These are phyloP conservation scores for Nicotiana noctiflora DNA, from an alignment of 257 asterid species.

Conservation along the genomic window DNA sequence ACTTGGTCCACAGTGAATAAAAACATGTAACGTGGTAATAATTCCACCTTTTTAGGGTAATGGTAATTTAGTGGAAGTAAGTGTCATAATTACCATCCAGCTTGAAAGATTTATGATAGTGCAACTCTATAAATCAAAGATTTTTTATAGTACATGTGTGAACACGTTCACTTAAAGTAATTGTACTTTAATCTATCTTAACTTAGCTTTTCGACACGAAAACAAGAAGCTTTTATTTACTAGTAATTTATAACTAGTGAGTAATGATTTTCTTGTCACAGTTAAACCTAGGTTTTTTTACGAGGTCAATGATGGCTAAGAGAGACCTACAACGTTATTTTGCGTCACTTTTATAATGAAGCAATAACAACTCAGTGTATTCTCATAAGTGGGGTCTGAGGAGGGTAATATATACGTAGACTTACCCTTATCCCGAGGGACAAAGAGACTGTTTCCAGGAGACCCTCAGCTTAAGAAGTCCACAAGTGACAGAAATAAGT, in stretches of 20 bases:
- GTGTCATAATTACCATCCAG: background rate
- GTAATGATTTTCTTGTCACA: background rate
- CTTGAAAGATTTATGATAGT: background rate
- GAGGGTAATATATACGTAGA: no score
- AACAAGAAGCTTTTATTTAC: background rate
- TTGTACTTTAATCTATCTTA: background rate
- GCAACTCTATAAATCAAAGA: background rate
- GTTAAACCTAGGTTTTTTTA: background rate
- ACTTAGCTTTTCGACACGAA: background rate
- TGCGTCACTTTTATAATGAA: background rate
- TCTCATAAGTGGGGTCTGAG: no score
- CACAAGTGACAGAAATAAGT: no score
- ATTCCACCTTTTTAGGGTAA: background rate
- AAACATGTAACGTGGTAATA: constrained; percentile 1
- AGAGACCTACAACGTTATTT: background rate
- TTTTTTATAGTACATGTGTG: background rate
- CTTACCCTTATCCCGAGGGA: no score
- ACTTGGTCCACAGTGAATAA: background rate
- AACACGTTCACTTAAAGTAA: background rate
- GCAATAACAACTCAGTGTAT: no score
- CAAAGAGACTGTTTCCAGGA: no score
- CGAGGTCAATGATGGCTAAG: background rate
- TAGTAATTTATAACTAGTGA: background rate
- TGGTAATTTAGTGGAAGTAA: constrained; percentile 2
- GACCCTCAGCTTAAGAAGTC: no score